Base-by-base conservation (phyloP, 2,329 filamentous ascomycete genomes). In the Epichloe hybrida region DNA sequence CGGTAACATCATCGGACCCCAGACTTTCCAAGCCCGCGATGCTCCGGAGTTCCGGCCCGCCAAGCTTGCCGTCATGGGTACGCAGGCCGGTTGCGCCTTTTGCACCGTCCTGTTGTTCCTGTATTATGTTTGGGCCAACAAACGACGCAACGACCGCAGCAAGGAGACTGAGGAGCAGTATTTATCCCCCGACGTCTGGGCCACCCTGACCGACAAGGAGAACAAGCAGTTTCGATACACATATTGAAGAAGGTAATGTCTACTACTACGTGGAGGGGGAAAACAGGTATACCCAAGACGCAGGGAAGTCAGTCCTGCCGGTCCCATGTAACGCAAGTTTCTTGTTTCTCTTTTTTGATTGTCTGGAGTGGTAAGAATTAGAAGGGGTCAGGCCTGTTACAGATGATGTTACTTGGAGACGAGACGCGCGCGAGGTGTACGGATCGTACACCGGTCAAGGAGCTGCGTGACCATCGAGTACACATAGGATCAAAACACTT, bases 151-250 rank as follows among this genome's bases (percentile, higher is more conserved):
- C 40, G 59, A 59, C 48, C 52, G 50, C 41, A 60, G 58, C 20
- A 57, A 61, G 27, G 60, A 68, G 50, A 62, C 58, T 20, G 69
- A 75, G 55, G 71, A 71, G 15, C 58, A 59, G 1, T 71, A 65
- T 55, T 59, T 71, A 64, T 61, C 62, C 8, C 68, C 65, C 2
- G 67, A 73, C 52, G 65, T 66, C 4, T 80, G 68, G 72, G 65
- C 64, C 38, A 69, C 71, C 27, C 61, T 76, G 66, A 81, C 77
- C 6, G 79, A 81, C 53, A 70, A 62, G 58, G 72, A 81, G 64
- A 81, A 82, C 57, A 71, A 69, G 57, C 70, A 68, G 20, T 81
- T 81, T 60, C 69, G 75, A 46, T 81, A 81, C 57, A 66, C 66
- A 1, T 72, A 72, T 44, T 72, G 62, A 42, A 46, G 21, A 15